These are phyloP conservation scores for Erysimum cheiri DNA, from an alignment of 441 rosid species.

Conservation along the genomic window DNA sequence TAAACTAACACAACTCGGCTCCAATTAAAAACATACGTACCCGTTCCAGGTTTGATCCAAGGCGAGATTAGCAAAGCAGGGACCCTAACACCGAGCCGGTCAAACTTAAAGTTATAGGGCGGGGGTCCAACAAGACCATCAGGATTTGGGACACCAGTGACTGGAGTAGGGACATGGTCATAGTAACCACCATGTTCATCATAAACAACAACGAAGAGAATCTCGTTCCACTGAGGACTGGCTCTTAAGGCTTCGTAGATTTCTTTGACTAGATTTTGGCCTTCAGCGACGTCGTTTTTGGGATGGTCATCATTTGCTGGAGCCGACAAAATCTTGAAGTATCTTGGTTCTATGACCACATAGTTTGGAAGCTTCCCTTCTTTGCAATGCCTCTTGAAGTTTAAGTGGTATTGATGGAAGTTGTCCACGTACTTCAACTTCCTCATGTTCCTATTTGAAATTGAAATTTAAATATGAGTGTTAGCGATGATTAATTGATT, in stretches of 20 bases:
- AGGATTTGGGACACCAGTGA: slow-evolving; percentile 76
- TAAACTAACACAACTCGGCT: slow-evolving; percentile 1
- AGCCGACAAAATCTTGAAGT: slow-evolving; percentile 52
- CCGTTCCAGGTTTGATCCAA: slow-evolving; percentile 86
- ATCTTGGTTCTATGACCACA: slow-evolving; percentile 76
- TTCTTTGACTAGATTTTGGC: slow-evolving; percentile 77
- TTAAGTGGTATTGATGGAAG: slow-evolving; percentile 65
- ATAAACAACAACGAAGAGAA: slow-evolving; percentile 60
- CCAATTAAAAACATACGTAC: slow-evolving; percentile 41
- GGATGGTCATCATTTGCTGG: slow-evolving; percentile 91
- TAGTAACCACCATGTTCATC: slow-evolving; percentile 98
- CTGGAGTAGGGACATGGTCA: slow-evolving; percentile 90
- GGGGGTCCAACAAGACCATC: slow-evolving; percentile 72
- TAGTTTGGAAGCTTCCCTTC: slow-evolving; percentile 91
- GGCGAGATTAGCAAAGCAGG: slow-evolving; percentile 85
- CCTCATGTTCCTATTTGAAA: slow-evolving; percentile 63
- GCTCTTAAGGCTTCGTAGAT: slow-evolving; percentile 82
- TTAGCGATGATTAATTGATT: background rate
- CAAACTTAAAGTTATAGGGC: slow-evolving; percentile 75
- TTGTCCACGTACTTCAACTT: slow-evolving; percentile 70
- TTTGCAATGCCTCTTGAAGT: slow-evolving; percentile 74
- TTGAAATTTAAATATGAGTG: background rate
- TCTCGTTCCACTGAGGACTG: slow-evolving; percentile 91
- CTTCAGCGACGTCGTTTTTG: slow-evolving; percentile 73
- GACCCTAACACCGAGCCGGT: slow-evolving; percentile 90